phyloP scores from a whole-genome alignment of 371 early-diverging fungal genomes.

The Synchytrium microbalum region DNA sequence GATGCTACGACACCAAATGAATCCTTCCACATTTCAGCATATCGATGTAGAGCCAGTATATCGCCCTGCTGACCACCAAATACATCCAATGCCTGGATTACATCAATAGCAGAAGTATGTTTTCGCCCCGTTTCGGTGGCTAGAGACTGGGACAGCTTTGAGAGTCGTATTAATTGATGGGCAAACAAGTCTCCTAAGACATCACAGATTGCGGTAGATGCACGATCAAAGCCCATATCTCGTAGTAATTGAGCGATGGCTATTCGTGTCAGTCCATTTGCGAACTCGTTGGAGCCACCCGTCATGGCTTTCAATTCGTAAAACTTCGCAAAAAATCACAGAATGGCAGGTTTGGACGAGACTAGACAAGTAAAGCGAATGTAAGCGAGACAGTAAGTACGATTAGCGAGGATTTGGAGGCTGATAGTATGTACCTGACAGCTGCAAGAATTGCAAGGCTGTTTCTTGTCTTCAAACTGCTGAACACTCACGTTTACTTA shows the following conservation, averaged over 20 bases:
- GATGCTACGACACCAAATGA: not conserved
- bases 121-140: conserved; percentile 10
- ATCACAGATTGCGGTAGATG: conserved; percentile 7
- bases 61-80: not conserved
- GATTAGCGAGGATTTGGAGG: no score
- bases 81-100: conserved; percentile 9
- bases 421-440: no score
- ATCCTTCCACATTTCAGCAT: not conserved
- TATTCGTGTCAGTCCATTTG: conserved; percentile 1
- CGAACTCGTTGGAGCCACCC: conserved; percentile 3
- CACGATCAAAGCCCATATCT: conserved; percentile 17
- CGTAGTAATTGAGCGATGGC: conserved; percentile 13
- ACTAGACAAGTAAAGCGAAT: no score
- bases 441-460: no score
- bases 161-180: conserved; percentile 13
- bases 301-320: no score
- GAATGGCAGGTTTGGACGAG: no score
- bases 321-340: no score
- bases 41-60: not conserved
- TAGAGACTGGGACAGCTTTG: conserved; percentile 2
- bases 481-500: no score
- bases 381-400: no score
- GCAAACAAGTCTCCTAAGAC: conserved; percentile 16
- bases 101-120: conserved; percentile 14
- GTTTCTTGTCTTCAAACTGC: no score